Percentiles rank a stretch among this genome's conserved stretches.
Evolutionary conservation across 2,329 filamentous ascomycete genomes (phyloP).

Genomic region (Cercospora sp.): DNA sequence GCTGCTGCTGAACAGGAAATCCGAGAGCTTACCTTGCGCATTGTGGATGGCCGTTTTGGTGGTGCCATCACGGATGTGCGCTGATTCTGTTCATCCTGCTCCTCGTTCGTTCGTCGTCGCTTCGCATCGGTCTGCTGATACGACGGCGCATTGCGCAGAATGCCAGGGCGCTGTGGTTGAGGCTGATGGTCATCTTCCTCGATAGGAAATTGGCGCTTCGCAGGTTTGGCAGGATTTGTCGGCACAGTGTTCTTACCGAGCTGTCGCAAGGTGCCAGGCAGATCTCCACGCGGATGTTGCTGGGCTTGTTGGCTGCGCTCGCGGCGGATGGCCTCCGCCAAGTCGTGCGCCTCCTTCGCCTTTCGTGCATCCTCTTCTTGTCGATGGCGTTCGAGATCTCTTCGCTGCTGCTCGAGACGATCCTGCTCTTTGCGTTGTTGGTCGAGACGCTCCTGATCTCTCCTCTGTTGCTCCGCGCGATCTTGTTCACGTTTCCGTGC

Average conservation of each 20-base stretch:
- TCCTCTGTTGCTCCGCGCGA: slow-evolving; percentile 42
- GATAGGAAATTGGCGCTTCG: slow-evolving; percentile 72
- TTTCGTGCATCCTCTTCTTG: slow-evolving; percentile 34
- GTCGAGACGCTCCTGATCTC: slow-evolving; percentile 43
- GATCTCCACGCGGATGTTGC: slow-evolving; percentile 49
- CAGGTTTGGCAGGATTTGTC: slow-evolving; percentile 67
- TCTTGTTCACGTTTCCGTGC: slow-evolving; percentile 41
- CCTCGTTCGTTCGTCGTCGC: slow-evolving; percentile 74
- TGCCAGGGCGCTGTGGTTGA: slow-evolving; percentile 55
- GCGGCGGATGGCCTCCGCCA: slow-evolving; percentile 40
- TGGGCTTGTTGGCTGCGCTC: slow-evolving; percentile 38
- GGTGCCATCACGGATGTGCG: slow-evolving; percentile 73
- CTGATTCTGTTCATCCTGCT: slow-evolving; percentile 61
- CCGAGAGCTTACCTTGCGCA: slow-evolving; percentile 63
- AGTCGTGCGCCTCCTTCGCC: slow-evolving; percentile 37
- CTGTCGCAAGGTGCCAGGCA: slow-evolving; percentile 53
- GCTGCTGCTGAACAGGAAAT: not conserved
- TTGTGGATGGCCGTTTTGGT: slow-evolving; percentile 77
- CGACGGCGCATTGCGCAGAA: slow-evolving; percentile 53
- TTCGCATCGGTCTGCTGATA: slow-evolving; percentile 71
- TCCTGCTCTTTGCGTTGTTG: slow-evolving; percentile 35
- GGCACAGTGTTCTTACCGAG: slow-evolving; percentile 64
- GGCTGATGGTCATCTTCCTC: slow-evolving; percentile 63
- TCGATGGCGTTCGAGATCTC: slow-evolving; percentile 41
- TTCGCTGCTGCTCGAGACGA: slow-evolving; percentile 29